phyloP scores from a whole-genome alignment of 768 basidiomycete species.

The Wakefieldia striispora region DNA sequence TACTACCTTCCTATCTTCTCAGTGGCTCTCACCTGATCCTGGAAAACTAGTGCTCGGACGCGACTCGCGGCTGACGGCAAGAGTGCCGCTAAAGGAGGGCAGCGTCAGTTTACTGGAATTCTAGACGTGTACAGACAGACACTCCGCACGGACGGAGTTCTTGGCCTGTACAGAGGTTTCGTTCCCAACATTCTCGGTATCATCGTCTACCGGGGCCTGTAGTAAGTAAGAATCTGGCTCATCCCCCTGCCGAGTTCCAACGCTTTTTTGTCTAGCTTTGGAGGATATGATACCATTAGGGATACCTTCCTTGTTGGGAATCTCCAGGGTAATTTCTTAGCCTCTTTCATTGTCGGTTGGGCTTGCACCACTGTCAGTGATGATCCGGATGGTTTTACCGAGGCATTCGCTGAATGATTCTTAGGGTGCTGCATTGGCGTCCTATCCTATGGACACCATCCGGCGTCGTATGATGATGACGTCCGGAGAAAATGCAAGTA shows the following conservation, averaged over 20 bases:
- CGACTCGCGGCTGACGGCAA: constrained; percentile 42
- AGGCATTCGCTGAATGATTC: neutral
- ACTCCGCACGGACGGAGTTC: constrained; percentile 38
- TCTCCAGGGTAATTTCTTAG: constrained; percentile 39
- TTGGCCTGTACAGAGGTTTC: constrained; percentile 43
- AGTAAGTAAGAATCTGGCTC: constrained; percentile 27
- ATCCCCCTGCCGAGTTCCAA: neutral
- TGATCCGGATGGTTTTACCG: neutral
- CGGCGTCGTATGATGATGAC: constrained; percentile 50
- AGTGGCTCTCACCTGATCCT: neutral
- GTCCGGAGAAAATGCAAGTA: constrained; percentile 33
- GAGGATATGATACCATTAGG: constrained; percentile 41
- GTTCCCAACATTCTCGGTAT: constrained; percentile 42
- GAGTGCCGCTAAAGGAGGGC: constrained; percentile 35
- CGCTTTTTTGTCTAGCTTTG: constrained; percentile 32
- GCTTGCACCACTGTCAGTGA: constrained; percentile 37
- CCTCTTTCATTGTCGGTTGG: constrained; percentile 43
- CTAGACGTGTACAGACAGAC: constrained; percentile 45
- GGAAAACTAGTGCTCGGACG: constrained; percentile 35
- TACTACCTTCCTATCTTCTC: neutral
- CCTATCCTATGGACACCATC: constrained; percentile 47
- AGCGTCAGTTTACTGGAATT: constrained; percentile 41
- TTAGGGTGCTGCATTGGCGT: constrained; percentile 36
- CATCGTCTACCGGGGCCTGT: constrained; percentile 43
- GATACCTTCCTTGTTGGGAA: constrained; percentile 39